Percentiles rank a stretch among this genome's conserved stretches.
Evolutionary conservation across 1,139 yeast species (phyloP).

Genomic region (Lizanozyma gosingica): DNA sequence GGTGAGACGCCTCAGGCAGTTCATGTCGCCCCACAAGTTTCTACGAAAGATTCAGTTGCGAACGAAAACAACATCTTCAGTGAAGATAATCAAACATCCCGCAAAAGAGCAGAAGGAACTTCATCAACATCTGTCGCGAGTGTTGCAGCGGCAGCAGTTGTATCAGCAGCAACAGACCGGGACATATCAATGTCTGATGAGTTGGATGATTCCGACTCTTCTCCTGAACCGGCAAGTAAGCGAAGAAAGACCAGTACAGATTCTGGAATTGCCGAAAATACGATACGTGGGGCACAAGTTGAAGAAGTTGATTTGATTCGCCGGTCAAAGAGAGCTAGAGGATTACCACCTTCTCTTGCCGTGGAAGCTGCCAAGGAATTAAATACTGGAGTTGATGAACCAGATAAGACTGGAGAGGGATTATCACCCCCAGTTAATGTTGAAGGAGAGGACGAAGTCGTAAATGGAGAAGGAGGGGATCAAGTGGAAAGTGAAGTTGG

Average conservation of each 20-base stretch:
- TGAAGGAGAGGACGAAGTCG: background rate
- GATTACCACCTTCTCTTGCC: background rate
- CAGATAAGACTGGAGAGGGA: background rate
- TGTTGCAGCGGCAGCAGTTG: background rate
- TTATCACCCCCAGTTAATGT: background rate
- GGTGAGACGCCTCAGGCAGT: conserved; percentile 1
- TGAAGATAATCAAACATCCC: background rate
- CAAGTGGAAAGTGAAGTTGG: background rate
- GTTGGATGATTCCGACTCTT: background rate
- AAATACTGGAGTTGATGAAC: background rate
- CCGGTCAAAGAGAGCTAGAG: background rate
- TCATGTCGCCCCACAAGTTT: background rate
- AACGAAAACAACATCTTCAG: background rate
- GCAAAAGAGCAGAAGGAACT: background rate
- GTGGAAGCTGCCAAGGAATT: background rate
- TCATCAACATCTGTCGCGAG: background rate
- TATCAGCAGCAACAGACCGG: background rate
- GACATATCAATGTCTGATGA: background rate
- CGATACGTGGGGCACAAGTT: background rate
- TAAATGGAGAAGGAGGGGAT: background rate
- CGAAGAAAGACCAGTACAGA: background rate
- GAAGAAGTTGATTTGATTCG: background rate
- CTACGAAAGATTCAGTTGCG: background rate
- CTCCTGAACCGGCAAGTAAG: background rate
- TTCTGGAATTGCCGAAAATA: background rate